phyloP scores from a whole-genome alignment of 2,329 filamentous ascomycete species.

The Pestalotiopsis sp. region DNA sequence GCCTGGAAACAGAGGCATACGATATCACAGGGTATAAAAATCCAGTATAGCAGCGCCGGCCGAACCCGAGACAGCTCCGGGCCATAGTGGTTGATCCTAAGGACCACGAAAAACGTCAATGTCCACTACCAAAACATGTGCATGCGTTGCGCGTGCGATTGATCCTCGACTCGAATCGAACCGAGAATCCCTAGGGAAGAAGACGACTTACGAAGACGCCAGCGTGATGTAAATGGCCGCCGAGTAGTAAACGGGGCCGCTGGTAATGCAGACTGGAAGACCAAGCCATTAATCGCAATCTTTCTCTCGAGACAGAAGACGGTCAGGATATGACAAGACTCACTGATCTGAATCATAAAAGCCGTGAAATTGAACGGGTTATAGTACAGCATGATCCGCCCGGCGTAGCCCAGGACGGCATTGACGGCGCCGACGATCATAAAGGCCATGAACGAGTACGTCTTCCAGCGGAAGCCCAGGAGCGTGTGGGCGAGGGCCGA shows the following conservation, averaged over 20 bases:
- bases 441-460: conserved; percentile 50
- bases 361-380: conserved; percentile 62
- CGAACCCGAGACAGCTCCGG: conserved; percentile 25
- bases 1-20: conserved; percentile 47
- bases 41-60: conserved; percentile 30
- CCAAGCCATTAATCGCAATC: neutral
- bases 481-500: conserved; percentile 48
- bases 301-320: neutral
- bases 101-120: conserved; percentile 25
- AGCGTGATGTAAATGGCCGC: conserved; percentile 71
- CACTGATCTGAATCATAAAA: conserved; percentile 69
- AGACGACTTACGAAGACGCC: conserved; percentile 36
- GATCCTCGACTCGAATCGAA: neutral
- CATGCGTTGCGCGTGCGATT: no score
- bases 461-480: conserved; percentile 50
- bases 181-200: neutral
- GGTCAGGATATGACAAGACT: conserved; percentile 20
- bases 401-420: conserved; percentile 66
- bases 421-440: conserved; percentile 60
- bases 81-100: conserved; percentile 38
- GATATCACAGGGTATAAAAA: conserved; percentile 44
- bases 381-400: conserved; percentile 57
- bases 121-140: no score
- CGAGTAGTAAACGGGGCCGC: conserved; percentile 58
- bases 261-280: conserved; percentile 60